A percentile compares a stretch with the other conserved stretches of the same genome.
These are phyloP conservation scores for Phytophthora aleatoria DNA, from an alignment of 352 stramenopile genomes.

Conservation along the genomic window DNA sequence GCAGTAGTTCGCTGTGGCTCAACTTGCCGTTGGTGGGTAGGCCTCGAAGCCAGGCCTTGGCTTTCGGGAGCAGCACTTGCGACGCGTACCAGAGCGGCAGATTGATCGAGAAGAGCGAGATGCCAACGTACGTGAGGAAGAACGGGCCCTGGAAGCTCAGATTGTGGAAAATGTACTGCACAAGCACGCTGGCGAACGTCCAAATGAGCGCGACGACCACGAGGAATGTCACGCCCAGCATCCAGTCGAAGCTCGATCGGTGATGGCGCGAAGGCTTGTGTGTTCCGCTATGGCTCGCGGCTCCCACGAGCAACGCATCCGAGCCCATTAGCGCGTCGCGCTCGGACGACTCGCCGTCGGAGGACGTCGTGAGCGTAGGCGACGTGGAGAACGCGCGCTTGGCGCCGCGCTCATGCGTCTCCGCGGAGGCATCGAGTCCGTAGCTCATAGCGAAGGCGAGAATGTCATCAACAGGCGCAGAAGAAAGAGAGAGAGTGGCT, in stretches of 20 bases:
- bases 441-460: slow-evolving; percentile 23
- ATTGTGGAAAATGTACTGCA: slow-evolving; percentile 91
- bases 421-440: slow-evolving; percentile 9
- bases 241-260: slow-evolving; percentile 61
- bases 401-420: slow-evolving; percentile 1
- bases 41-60: slow-evolving; percentile 42
- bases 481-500: slow-evolving; percentile 2
- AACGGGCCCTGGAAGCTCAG: slow-evolving; percentile 87
- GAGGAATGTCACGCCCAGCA: slow-evolving; percentile 76
- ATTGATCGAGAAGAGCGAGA: slow-evolving; percentile 85
- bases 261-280: slow-evolving; percentile 11
- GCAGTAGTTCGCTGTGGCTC: slow-evolving; percentile 41
- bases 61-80: slow-evolving; percentile 49
- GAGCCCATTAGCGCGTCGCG: slow-evolving; percentile 25
- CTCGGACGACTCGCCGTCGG: slow-evolving; percentile 28
- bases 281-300: slow-evolving; percentile 14
- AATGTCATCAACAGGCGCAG: slow-evolving; percentile 9
- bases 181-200: slow-evolving; percentile 84
- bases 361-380: slow-evolving; percentile 25
- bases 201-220: slow-evolving; percentile 80
- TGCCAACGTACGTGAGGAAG: slow-evolving; percentile 90
- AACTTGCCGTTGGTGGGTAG: slow-evolving; percentile 46
- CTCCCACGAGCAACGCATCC: slow-evolving; percentile 28
- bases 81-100: slow-evolving; percentile 78
- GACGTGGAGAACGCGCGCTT: slow-evolving; percentile 30